Base-by-base conservation (phyloP, 495 filamentous ascomycete species). In the Neurospora tetrasperma region DNA sequence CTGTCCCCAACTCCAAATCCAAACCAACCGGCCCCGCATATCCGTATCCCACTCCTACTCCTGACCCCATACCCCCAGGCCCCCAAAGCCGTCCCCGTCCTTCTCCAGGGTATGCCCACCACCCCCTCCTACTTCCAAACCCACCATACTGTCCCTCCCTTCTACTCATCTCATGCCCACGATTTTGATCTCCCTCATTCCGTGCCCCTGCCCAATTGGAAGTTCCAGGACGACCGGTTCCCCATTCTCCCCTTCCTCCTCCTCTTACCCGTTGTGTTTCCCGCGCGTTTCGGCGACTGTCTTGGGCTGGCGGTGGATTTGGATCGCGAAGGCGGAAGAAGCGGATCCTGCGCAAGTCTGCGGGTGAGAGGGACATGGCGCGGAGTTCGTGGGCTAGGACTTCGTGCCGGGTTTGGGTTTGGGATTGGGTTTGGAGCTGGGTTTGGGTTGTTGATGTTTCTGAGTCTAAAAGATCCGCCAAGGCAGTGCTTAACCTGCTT, bases 401-500 rank as follows among this genome's bases (percentile, higher is more conserved):
- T 5, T 7, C 2, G 27, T 16, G 12, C 27, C 27, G 54, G 48
- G 48, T 2, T 31, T 31, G 27, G 27, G 48, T 59, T 54, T 20
- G 46, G 3, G 11, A 23, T 23, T 20, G 46, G 0, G 10, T 4
- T 23, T 20, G 46, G 3, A 20, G 5, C 2, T 40, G 39, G 39
- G 39, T 9, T 10, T 40, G 39, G 8, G 39, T 40, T 38, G 35
- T 4, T 38, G 4, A 38, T 1, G 4, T 38, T 38, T 0, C 35
- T 38, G 35, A 5, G 3, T 48, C 44, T 0, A 54, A 2, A 23
- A 54, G 20, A 6, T 14, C 20, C 20, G 20, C 2, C 0, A 59
- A 14, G 0, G 48, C 48, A 31, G 48, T 5, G 5, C 11, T 5
- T 11, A 59, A 7, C 20, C 48, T 14, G 0, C 0, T 0, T 0